These are phyloP conservation scores for Coniella vitis DNA, from an alignment of 2,329 filamentous ascomycete genomes.

Conservation along the genomic window DNA sequence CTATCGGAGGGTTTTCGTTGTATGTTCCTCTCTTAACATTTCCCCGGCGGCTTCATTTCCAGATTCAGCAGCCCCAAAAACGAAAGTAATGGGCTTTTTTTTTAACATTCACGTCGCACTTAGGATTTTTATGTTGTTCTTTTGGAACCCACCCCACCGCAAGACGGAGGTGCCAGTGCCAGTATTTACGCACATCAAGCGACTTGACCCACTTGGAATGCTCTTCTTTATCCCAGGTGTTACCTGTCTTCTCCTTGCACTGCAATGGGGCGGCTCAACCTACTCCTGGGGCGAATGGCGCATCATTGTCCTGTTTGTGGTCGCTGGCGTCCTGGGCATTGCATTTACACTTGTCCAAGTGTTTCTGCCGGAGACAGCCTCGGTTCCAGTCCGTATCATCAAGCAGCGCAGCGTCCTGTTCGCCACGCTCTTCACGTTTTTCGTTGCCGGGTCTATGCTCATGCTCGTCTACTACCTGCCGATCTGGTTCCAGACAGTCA, in stretches of 20 bases:
- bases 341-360: conserved; percentile 47
- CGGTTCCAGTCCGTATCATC: conserved; percentile 48
- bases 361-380: conserved; percentile 47
- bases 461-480: conserved; percentile 48
- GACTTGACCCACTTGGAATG: conserved; percentile 53
- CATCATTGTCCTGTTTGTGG: conserved; percentile 41
- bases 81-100: too few relatives aligned
- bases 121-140: conserved; percentile 37
- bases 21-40: neutral
- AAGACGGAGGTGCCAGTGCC: conserved; percentile 23
- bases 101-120: neutral
- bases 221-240: conserved; percentile 53
- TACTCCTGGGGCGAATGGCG: conserved; percentile 47
- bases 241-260: conserved; percentile 52
- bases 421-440: conserved; percentile 39
- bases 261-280: conserved; percentile 55
- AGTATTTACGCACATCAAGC: conserved; percentile 37
- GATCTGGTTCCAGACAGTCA: conserved; percentile 53
- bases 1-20: conserved; percentile 46
- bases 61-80: too few relatives aligned
- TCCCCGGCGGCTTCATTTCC: too few relatives aligned
- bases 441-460: conserved; percentile 44
- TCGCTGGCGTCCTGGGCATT: conserved; percentile 31
- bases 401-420: conserved; percentile 47
- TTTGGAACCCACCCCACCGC: conserved; percentile 36